Evolutionary conservation across 768 basidiomycete genomes (phyloP).

Genomic region (Termitomyces eurrhizus): DNA sequence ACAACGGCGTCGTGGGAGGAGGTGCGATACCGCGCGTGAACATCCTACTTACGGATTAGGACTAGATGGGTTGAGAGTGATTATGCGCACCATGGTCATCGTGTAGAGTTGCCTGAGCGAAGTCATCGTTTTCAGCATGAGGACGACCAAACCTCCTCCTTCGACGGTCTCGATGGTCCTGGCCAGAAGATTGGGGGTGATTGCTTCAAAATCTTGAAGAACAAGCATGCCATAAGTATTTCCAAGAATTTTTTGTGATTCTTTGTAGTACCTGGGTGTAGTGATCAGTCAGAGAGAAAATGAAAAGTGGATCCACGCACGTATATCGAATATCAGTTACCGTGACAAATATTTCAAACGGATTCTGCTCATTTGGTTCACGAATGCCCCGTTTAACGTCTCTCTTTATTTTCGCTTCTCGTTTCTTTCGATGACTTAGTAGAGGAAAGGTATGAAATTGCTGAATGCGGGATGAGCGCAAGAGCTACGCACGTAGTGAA

Average conservation of each 20-base stretch:
- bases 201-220: slow-evolving; percentile 96
- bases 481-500: slow-evolving; percentile 78
- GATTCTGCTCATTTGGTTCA: slow-evolving; percentile 92
- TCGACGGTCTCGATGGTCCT: slow-evolving; percentile 98
- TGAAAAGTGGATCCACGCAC: slow-evolving; percentile 39
- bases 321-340: slow-evolving; percentile 99
- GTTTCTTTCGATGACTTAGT: slow-evolving; percentile 87
- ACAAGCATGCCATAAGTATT: slow-evolving; percentile 98
- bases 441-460: neutral
- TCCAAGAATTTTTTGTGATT: slow-evolving; percentile 50
- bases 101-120: slow-evolving; percentile 89
- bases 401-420: slow-evolving; percentile 94
- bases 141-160: slow-evolving; percentile 85
- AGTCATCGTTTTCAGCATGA: slow-evolving; percentile 93
- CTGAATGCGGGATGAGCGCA: slow-evolving; percentile 2
- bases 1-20: slow-evolving; percentile 83
- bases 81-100: slow-evolving; percentile 65
- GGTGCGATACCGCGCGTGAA: slow-evolving; percentile 92
- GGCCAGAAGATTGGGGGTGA: slow-evolving; percentile 95
- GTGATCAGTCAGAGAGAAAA: neutral
- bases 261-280: slow-evolving; percentile 15
- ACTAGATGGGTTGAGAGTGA: neutral
- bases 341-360: slow-evolving; percentile 97
- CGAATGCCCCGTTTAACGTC: slow-evolving; percentile 93
- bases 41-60: slow-evolving; percentile 58